phyloP scores from a whole-genome alignment of 192 early-diverging fungal genomes.

The Coemansia javaensis region DNA sequence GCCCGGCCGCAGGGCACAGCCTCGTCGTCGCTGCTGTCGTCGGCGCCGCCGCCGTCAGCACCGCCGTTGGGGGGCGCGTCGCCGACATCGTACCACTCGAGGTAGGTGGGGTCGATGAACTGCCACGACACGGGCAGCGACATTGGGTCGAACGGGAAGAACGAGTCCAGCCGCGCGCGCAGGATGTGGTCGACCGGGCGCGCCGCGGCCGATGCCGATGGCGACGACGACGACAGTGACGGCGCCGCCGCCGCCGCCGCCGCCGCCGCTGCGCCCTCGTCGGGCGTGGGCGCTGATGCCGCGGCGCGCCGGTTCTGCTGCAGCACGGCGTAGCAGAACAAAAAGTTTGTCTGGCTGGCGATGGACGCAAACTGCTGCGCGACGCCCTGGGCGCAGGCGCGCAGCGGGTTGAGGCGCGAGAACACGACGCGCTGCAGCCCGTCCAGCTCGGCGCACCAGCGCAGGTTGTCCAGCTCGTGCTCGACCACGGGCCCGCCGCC shows the following conservation, averaged over 20 bases:
- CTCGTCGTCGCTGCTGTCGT: too few relatives aligned
- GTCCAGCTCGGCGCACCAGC: conserved; percentile 61
- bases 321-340: conserved; percentile 79
- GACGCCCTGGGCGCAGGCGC: conserved; percentile 69
- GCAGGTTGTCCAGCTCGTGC: conserved; percentile 27
- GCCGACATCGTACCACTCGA: conserved; percentile 70
- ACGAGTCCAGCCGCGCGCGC: conserved; percentile 59
- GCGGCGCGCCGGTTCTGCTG: conserved; percentile 56
- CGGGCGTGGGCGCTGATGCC: too few relatives aligned
- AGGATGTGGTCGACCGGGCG: conserved; percentile 13
- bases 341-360: conserved; percentile 70
- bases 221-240: conserved; percentile 1
- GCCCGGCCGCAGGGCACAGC: not conserved
- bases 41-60: conserved; percentile 44
- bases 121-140: conserved; percentile 63
- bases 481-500: conserved; percentile 21
- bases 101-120: conserved; percentile 69
- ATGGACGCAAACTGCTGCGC: conserved; percentile 84
- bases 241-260: not conserved
- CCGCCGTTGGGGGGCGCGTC: conserved; percentile 53
- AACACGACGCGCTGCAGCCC: conserved; percentile 70
- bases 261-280: not conserved
- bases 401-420: conserved; percentile 73
- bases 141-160: conserved; percentile 95
- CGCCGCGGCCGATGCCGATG: not conserved